These are phyloP conservation scores for Boletellus ananiceps DNA, from an alignment of 768 basidiomycete genomes.

Conservation along the genomic window DNA sequence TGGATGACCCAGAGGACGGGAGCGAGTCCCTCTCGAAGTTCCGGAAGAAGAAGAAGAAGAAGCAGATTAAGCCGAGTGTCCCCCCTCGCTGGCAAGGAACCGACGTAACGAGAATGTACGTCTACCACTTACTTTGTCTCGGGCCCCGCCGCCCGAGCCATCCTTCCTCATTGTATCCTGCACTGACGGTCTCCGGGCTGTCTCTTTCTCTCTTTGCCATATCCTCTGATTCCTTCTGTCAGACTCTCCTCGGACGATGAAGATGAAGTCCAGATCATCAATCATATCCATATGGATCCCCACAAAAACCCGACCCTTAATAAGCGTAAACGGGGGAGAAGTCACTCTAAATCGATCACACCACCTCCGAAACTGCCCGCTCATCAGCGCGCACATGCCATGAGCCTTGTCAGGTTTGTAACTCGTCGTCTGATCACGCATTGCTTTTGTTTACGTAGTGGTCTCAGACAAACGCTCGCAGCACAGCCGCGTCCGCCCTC, in stretches of 20 bases:
- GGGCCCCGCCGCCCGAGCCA: not conserved
- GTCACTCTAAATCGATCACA: conserved; percentile 69
- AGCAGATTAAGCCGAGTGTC: conserved; percentile 25
- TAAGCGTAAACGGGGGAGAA: conserved; percentile 46
- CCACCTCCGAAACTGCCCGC: conserved; percentile 63
- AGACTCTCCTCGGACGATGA: conserved; percentile 41
- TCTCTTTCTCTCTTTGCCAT: conserved; percentile 8
- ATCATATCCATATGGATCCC: conserved; percentile 26
- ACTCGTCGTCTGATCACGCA: not conserved
- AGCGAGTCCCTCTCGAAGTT: conserved; percentile 31
- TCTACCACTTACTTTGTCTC: conserved; percentile 4
- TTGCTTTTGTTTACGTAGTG: conserved; percentile 2
- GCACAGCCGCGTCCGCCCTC: conserved; percentile 41
- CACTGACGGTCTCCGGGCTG: conserved; percentile 1
- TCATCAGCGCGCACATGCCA: conserved; percentile 52
- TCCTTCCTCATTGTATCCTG: not conserved
- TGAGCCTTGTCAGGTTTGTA: conserved; percentile 56
- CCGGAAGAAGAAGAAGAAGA: conserved; percentile 38
- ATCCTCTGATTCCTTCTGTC: conserved; percentile 9
- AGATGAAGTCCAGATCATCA: conserved; percentile 41
- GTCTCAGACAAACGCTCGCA: conserved; percentile 46
- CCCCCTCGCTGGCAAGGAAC: conserved; percentile 43
- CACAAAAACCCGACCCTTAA: conserved; percentile 23
- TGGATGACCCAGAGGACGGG: conserved; percentile 3
- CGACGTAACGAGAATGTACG: conserved; percentile 40